phyloP scores from a whole-genome alignment of 106 monocot genomes.

The Chionographis japonica region DNA sequence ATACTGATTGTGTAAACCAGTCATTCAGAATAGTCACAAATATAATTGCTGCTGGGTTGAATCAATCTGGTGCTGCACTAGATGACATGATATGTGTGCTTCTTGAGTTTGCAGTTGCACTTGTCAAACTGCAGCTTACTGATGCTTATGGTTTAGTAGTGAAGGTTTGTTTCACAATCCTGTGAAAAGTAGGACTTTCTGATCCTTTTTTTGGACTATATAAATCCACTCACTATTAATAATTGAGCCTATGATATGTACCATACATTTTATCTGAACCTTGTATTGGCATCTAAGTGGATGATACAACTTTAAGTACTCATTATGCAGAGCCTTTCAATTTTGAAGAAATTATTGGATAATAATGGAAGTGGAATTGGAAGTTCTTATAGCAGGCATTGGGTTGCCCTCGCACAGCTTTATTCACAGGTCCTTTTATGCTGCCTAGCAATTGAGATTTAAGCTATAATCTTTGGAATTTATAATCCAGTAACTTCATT shows the following conservation, averaged over 20 bases:
- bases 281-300: background rate
- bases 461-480: background rate
- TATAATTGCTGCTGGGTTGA: slow-evolving; percentile 54
- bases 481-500: background rate
- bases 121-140: slow-evolving; percentile 47
- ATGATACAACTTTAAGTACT: slow-evolving; percentile 2
- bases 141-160: slow-evolving; percentile 50
- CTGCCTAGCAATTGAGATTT: background rate
- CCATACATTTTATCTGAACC: background rate
- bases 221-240: background rate
- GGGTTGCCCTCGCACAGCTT: slow-evolving; percentile 51
- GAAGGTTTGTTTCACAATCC: slow-evolving; percentile 39
- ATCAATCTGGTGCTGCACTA: slow-evolving; percentile 42
- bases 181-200: background rate
- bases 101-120: slow-evolving; percentile 51
- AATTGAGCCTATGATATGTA: background rate
- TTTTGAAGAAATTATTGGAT: slow-evolving; percentile 74
- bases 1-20: slow-evolving; percentile 57
- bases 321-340: slow-evolving; percentile 59
- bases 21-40: slow-evolving; percentile 69
- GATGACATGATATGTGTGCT: slow-evolving; percentile 62
- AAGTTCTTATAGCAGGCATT: slow-evolving; percentile 54
- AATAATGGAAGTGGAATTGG: slow-evolving; percentile 33
- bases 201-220: background rate
- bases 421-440: slow-evolving; percentile 65